Evolutionary conservation across 257 asterid genomes (phyloP).

Genomic region (Nicotiana tabacum): DNA sequence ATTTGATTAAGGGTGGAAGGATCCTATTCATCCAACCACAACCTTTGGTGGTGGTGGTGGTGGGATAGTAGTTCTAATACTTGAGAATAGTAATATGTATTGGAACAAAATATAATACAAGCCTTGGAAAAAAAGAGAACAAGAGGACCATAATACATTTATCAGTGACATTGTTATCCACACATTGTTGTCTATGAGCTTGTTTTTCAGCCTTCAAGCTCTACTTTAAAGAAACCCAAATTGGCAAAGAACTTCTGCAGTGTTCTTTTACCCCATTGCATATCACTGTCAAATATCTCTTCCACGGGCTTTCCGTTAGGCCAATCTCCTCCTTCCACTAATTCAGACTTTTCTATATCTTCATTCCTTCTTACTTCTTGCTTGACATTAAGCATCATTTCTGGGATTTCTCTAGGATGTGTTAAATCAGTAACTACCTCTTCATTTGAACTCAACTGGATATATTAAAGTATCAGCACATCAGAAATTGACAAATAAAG

Average conservation of each 20-base stretch:
- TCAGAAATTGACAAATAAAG: neutral
- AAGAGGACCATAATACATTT: neutral
- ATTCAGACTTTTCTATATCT: conserved; percentile 8
- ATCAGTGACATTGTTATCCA: neutral
- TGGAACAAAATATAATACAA: neutral
- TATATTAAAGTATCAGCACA: neutral
- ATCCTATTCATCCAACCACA: no score
- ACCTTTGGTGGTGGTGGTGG: neutral
- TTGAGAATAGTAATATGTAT: neutral
- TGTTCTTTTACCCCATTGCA: conserved; percentile 59
- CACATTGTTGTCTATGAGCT: neutral
- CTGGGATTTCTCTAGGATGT: conserved; percentile 20
- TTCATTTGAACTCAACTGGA: conserved; percentile 30
- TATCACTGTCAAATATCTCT: conserved; percentile 22
- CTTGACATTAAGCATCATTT: conserved; percentile 16
- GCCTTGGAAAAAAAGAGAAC: neutral
- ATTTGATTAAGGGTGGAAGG: no score
- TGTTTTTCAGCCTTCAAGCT: conserved; percentile 2
- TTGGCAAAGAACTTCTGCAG: conserved; percentile 46
- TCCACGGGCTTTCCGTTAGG: neutral
- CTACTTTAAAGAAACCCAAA: conserved; percentile 34
- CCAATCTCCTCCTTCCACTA: conserved; percentile 14
- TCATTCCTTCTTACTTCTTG: conserved; percentile 11
- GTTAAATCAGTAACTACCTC: conserved; percentile 13
- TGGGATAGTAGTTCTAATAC: neutral